phyloP scores from a whole-genome alignment of 2,329 filamentous ascomycete species.

The Didymella arachidicola region DNA sequence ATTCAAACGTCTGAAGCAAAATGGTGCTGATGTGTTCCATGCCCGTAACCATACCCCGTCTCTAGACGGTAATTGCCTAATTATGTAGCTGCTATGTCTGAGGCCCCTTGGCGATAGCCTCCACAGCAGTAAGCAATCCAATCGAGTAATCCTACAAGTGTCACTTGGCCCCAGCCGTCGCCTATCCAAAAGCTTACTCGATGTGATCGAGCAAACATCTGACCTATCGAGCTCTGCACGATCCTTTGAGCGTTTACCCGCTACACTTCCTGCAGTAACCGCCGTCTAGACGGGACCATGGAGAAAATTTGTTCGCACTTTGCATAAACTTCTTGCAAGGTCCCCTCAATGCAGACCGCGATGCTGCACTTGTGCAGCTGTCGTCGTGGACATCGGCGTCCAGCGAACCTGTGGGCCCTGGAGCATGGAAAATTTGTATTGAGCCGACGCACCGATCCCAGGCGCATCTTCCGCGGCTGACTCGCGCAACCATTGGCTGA shows the following conservation, averaged over 20 bases:
- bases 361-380: slow-evolving; percentile 3
- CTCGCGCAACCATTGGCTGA: slow-evolving; percentile 32
- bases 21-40: no score
- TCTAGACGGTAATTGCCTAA: background rate
- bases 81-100: background rate
- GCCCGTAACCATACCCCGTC: background rate
- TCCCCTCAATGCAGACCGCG: background rate
- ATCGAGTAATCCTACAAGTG: background rate
- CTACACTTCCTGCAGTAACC: slow-evolving; percentile 11
- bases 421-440: slow-evolving; percentile 13
- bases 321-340: background rate
- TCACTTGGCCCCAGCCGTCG: background rate
- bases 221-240: slow-evolving; percentile 3
- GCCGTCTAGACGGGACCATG: slow-evolving; percentile 5
- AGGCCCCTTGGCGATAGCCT: background rate
- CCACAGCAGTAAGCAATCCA: background rate
- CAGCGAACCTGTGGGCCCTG: slow-evolving; percentile 33
- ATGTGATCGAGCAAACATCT: slow-evolving; percentile 16
- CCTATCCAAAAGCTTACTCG: slow-evolving; percentile 17
- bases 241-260: background rate
- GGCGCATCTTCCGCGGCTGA: slow-evolving; percentile 32
- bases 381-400: slow-evolving; percentile 21
- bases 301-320: slow-evolving; percentile 1
- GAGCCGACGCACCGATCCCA: slow-evolving; percentile 4
- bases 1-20: no score